phyloP scores from a whole-genome alignment of 2,329 filamentous ascomycete genomes.

The Colletotrichum navitas region DNA sequence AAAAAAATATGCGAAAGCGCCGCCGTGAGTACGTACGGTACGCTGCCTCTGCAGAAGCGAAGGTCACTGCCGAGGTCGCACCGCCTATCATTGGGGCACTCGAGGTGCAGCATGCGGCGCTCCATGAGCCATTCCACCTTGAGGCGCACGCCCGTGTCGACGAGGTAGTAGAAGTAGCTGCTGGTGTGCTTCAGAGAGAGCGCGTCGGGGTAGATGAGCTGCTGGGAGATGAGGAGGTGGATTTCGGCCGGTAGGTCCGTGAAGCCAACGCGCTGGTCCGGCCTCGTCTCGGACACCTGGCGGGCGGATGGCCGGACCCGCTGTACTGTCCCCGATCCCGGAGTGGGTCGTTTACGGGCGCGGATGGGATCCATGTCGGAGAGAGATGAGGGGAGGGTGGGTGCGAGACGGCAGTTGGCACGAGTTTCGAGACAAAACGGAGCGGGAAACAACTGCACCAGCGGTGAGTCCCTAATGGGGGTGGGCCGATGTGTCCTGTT shows the following conservation, averaged over 20 bases:
- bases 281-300: not conserved
- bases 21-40: conserved; percentile 58
- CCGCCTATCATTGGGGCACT: conserved; percentile 70
- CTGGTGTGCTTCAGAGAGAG: conserved; percentile 77
- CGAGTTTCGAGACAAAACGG: not conserved
- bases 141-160: conserved; percentile 74
- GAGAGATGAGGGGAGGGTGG: not conserved
- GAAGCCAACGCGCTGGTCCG: conserved; percentile 48
- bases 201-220: conserved; percentile 78
- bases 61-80: conserved; percentile 72
- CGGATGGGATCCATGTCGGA: conserved; percentile 11
- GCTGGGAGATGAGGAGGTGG: conserved; percentile 71
- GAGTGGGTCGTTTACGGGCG: conserved; percentile 26
- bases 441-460: not conserved
- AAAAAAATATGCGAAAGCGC: too few relatives aligned
- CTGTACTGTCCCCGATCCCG: conserved; percentile 13
- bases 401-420: too few relatives aligned
- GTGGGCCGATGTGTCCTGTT: not conserved
- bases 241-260: conserved; percentile 73
- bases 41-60: conserved; percentile 70
- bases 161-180: conserved; percentile 72
- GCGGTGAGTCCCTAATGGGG: not conserved
- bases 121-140: conserved; percentile 79
- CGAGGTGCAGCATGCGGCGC: conserved; percentile 71
- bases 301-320: not conserved